Base-by-base conservation (phyloP, 305 asterid genomes). In the Salvia sclarea region DNA sequence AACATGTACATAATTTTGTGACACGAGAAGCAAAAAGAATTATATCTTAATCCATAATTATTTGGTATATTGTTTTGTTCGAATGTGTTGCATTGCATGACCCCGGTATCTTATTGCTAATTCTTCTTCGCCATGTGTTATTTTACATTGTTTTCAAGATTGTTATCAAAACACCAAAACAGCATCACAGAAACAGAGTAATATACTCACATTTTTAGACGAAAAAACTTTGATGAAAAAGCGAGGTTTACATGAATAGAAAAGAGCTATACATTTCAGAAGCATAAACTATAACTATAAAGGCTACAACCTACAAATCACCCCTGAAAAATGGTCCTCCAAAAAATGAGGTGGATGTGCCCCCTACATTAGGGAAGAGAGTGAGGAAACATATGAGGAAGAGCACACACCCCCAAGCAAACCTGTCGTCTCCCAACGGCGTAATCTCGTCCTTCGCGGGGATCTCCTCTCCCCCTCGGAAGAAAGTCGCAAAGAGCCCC, bases 391-490 rank as follows among this genome's bases (percentile, higher is more conserved):
- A 91, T 60, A 91, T 82, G 75, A 91, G 79, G 79, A 89, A 86
- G 47, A 91, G 90, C 1, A 89, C 91, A 56, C 79, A 80, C 1
- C 95, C 98, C 96, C 96, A 91, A 13, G 94, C 88, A 28, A 61
- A 84, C 74, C 98, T 79, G 57, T 89, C 91, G 11, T 84, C 85
- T 44, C 95, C 98, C 68, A 91, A 70, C 1, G 92, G 95, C 13
- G 90, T 87, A 61, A 91, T 87, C 85, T 91, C 96, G 62, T 91
- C 95, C 71, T 89, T 90, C 0, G 95, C 96, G 0, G 95, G 98
- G n/a, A 81, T 81, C 81, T 91, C 98, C 49, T 89, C 98, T 16
- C 95, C 98, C 1, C 98, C 92, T 0, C 96, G 85, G 79, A 91
- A 89, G 82, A 91, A 91, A 8, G 94, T 89, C 0, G 95, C 94